Percentiles rank a stretch among this genome's conserved stretches.
Evolutionary conservation across 352 stramenopile genomes (phyloP).

Genomic region (Phytophthora uliginosa): DNA sequence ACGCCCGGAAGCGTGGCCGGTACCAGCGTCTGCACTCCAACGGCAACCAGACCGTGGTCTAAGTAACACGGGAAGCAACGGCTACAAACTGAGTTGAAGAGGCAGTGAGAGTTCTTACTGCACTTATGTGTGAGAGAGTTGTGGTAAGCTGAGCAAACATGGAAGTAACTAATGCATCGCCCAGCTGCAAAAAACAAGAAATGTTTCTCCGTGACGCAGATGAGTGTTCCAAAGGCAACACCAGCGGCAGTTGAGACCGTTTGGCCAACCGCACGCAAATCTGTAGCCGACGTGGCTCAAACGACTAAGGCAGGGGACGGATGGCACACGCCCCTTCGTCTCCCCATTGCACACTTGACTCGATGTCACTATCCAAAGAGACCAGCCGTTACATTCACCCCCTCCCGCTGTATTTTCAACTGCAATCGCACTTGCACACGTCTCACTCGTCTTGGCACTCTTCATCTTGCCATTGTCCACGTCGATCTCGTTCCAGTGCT

Average conservation of each 20-base stretch:
- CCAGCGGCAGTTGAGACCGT: not conserved
- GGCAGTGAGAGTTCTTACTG: not conserved
- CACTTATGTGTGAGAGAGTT: constrained; percentile 6
- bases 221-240: constrained; percentile 27
- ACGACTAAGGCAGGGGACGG: not conserved
- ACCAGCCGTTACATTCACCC: constrained; percentile 25
- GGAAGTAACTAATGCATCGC: constrained; percentile 8
- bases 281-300: constrained; percentile 20
- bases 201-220: not conserved
- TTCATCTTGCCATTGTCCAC: not conserved
- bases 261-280: constrained; percentile 20
- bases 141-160: constrained; percentile 9
- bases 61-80: constrained; percentile 10
- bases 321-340: constrained; percentile 19
- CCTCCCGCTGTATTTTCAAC: constrained; percentile 5
- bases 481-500: not conserved
- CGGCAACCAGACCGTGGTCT: constrained; percentile 35
- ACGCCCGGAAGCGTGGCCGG: constrained; percentile 47
- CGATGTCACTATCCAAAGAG: constrained; percentile 17
- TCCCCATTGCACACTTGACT: constrained; percentile 4
- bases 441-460: constrained; percentile 9
- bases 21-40: constrained; percentile 61
- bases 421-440: constrained; percentile 4
- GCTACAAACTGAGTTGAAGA: constrained; percentile 2
- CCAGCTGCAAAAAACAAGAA: constrained; percentile 4